These are phyloP conservation scores for Dothideomycetidae sp. DNA, from an alignment of 2,329 filamentous ascomycete genomes.

Conservation along the genomic window DNA sequence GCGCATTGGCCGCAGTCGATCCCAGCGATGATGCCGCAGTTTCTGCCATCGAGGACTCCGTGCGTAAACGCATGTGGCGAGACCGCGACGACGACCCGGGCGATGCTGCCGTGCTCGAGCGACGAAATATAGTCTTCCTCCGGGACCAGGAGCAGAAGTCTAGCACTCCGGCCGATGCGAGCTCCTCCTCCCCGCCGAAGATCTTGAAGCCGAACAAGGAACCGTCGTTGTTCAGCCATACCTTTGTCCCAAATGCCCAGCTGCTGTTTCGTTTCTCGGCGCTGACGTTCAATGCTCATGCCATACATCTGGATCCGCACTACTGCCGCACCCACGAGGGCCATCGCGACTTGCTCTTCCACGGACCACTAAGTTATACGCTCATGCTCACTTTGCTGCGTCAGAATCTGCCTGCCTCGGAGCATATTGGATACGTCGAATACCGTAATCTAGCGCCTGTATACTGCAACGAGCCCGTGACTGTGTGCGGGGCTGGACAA, in stretches of 20 bases:
- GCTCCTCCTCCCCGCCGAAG: conserved; percentile 20
- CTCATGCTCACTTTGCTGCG: conserved; percentile 58
- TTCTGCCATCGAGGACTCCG: conserved; percentile 18
- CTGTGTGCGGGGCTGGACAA: conserved; percentile 48
- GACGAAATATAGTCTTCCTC: conserved; percentile 51
- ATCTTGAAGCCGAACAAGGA: conserved; percentile 32
- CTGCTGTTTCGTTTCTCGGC: conserved; percentile 85
- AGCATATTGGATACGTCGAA: conserved; percentile 43
- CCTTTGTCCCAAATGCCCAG: conserved; percentile 49
- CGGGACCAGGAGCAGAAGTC: conserved; percentile 31
- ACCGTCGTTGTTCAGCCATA: conserved; percentile 40
- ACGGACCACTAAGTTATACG: conserved; percentile 69
- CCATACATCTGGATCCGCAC: conserved; percentile 66
- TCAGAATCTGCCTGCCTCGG: conserved; percentile 33
- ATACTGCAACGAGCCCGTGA: conserved; percentile 58
- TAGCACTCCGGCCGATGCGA: conserved; percentile 19
- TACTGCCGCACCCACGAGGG: conserved; percentile 61
- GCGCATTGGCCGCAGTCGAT: conserved; percentile 18
- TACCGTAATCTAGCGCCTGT: conserved; percentile 76
- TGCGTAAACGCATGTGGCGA: conserved; percentile 30
- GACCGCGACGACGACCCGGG: conserved; percentile 29
- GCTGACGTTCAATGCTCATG: conserved; percentile 82
- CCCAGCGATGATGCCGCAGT: neutral
- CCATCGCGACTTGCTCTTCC: conserved; percentile 62
- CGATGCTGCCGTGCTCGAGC: conserved; percentile 39